Base-by-base conservation (phyloP, 2,329 filamentous ascomycete species). In the Gremmenia infestans region DNA sequence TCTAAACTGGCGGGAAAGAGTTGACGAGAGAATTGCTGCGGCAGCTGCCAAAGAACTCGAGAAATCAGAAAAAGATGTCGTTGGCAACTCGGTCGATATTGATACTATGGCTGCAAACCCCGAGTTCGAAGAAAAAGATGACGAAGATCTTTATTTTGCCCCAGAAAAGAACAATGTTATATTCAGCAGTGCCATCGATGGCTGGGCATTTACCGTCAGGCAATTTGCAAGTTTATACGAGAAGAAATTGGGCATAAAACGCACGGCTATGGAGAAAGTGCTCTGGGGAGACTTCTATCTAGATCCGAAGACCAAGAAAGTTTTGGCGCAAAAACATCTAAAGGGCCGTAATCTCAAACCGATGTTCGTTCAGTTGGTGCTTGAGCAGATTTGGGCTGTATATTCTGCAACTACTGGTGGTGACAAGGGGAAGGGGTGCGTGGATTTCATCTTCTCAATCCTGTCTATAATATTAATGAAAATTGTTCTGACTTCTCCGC, bases 121-220 rank as follows among this genome's bases (percentile, higher is more conserved):
- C 23, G 81, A 86, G 55, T 99, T 91, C 65, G 87, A 97, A 71
- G 94, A 97, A 70, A 85, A 86, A 64, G 92, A 97, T 67, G 94
- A 99, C 67, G 92, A 97, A 71, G 92, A 97, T 71, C 86, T 99
- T 25, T 99, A 99, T 72, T 99, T 99, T 73, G 91, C 94, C 0
- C 94, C 94, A 0, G 94, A 99, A 70, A 96, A 93, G 73, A 97
- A 97, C 72, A 99, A 99, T 68, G 94, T 99, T 71, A 97, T 99
- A 61, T 99, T 99, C 72, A 91, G 91, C 76, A 97, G 93, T 70
- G 94, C 94, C 57, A 88, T 96, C 55, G 94, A 99, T 69, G 94
- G 94, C n/a, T 99, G 94, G 94, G 94, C 94, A 2, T 99, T 99
- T 67, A 99, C 94, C 0, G 87, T 96, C 50, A 84, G 91, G 50